These are phyloP conservation scores for Lasiosphaeria miniovina DNA, from an alignment of 495 filamentous ascomycete genomes.

Conservation along the genomic window DNA sequence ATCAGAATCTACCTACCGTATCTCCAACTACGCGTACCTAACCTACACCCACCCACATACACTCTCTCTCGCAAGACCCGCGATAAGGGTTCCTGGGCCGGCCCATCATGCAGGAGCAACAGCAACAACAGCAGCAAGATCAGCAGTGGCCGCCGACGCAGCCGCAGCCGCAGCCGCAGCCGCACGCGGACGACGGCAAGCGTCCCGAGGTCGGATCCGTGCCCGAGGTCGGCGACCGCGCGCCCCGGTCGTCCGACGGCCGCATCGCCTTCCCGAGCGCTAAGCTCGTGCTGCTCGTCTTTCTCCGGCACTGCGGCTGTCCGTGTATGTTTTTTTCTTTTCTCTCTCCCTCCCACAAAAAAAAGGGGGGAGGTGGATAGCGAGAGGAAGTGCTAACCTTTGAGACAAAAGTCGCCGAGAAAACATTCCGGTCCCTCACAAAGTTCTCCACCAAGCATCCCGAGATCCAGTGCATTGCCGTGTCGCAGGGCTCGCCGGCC, in stretches of 20 bases:
- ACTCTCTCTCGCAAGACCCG: no score
- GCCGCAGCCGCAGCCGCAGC: no score
- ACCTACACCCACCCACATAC: no score
- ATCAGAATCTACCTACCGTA: no score
- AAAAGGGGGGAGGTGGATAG: not conserved
- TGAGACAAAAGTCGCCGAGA: constrained; percentile 51
- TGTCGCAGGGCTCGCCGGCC: constrained; percentile 52
- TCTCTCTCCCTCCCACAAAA: not conserved
- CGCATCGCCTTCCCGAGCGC: constrained; percentile 44
- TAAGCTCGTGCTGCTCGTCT: constrained; percentile 53
- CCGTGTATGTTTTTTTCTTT: constrained; percentile 45
- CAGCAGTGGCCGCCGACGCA: no score
- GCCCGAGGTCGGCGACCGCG: constrained; percentile 44
- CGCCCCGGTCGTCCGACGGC: constrained; percentile 37
- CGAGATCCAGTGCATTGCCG: constrained; percentile 52
- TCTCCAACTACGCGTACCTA: no score
- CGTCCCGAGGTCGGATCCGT: constrained; percentile 26
- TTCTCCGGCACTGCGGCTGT: constrained; percentile 61
- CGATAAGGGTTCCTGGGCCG: no score
- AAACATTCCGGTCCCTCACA: constrained; percentile 51
- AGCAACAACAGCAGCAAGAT: no score
- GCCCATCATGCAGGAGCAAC: no score
- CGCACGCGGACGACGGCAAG: no score
- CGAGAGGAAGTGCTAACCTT: not conserved
- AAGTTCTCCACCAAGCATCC: constrained; percentile 43